Conservation (phyloP, 306 rosid genomes). For the Heteromeles arbutifolia region DNA sequence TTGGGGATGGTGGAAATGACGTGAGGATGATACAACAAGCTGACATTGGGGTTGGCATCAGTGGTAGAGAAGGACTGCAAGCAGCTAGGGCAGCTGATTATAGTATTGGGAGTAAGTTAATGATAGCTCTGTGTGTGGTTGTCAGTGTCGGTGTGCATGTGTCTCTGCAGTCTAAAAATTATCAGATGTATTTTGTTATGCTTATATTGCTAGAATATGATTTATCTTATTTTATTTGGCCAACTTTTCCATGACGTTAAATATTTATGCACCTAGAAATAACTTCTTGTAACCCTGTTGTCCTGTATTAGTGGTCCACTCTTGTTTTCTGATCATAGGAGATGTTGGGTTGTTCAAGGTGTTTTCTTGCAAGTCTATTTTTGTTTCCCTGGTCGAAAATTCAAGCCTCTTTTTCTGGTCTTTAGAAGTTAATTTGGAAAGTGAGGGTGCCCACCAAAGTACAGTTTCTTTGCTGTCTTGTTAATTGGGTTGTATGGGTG, state of each 20-base stretch:
- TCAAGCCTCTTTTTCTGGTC: background rate
- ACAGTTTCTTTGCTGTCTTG: background rate
- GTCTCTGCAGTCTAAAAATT: background rate
- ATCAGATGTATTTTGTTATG: background rate
- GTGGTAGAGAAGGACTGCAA: slow-evolving; percentile 99
- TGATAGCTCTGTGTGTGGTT: background rate
- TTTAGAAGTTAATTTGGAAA: background rate
- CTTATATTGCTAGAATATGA: background rate
- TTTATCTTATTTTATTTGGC: background rate
- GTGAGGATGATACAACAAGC: slow-evolving; percentile 99
- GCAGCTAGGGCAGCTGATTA: slow-evolving; percentile 99
- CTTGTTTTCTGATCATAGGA: too few species aligned
- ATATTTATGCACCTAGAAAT: background rate
- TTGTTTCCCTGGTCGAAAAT: background rate
- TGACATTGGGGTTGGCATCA: slow-evolving; percentile 95
- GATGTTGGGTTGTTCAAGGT: background rate
- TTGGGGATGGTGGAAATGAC: slow-evolving; percentile 99
- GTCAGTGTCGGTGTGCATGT: background rate
- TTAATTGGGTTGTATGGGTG: background rate
- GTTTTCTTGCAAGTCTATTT: background rate
- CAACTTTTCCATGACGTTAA: background rate
- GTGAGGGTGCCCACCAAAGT: too few species aligned
- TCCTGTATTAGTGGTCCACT: background rate
- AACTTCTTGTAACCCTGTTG: background rate
- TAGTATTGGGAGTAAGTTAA: slow-evolving; percentile 87